These are phyloP conservation scores for Penicillium janthinellum DNA, from an alignment of 2,329 filamentous ascomycete genomes.

Conservation along the genomic window DNA sequence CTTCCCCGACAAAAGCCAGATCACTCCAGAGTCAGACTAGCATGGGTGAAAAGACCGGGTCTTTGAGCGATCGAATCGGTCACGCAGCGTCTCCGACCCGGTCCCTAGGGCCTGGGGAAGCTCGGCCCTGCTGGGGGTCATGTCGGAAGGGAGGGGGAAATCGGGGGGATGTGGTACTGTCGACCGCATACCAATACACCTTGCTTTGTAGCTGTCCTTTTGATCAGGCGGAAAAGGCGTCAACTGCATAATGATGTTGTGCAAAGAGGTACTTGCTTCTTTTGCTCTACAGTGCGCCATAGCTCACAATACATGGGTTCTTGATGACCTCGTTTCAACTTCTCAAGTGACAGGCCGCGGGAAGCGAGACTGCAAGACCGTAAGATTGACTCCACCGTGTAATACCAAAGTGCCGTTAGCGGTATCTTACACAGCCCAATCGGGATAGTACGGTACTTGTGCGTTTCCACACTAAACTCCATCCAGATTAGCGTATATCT, in stretches of 20 bases:
- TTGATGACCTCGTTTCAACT: neutral
- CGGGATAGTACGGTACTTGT: neutral
- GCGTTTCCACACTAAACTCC: neutral
- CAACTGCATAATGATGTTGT: neutral
- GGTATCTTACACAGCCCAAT: slow-evolving; percentile 11
- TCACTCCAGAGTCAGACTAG: no score
- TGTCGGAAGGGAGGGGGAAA: neutral
- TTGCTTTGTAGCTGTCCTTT: neutral
- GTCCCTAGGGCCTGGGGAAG: slow-evolving; percentile 5
- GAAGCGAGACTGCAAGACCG: neutral
- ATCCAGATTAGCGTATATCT: neutral
- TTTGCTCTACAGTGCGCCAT: neutral
- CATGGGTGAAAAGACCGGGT: slow-evolving; percentile 2
- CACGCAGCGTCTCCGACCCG: slow-evolving; percentile 10
- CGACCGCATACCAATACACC: neutral
- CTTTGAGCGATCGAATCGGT: slow-evolving; percentile 8
- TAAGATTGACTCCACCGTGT: slow-evolving; percentile 8
- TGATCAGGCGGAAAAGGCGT: neutral
- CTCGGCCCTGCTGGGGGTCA: neutral
- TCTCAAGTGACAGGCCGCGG: neutral
- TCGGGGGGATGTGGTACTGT: neutral
- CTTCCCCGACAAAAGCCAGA: neutral
- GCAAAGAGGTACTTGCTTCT: neutral
- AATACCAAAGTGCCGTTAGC: slow-evolving; percentile 12
- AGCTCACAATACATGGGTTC: neutral